Percentiles rank a stretch among this genome's conserved stretches.
These are phyloP conservation scores for Phytophthora tubulina DNA, from an alignment of 352 stramenopile species.

Conservation along the genomic window DNA sequence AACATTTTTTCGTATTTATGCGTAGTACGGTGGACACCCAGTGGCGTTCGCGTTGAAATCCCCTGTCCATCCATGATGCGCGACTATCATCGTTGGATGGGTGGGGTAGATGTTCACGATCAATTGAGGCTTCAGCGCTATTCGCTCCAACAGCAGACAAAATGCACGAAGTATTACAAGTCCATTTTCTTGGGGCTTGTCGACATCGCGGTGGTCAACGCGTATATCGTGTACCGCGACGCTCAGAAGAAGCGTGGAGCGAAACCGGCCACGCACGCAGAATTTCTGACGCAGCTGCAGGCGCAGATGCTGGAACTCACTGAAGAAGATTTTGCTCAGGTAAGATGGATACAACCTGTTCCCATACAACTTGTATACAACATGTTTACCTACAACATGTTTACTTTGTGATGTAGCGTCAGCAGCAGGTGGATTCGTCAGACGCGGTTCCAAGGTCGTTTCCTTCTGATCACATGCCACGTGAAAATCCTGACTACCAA, in stretches of 20 bases:
- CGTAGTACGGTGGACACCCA: neutral
- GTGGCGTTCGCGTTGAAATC: neutral
- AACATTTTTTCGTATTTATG: neutral
- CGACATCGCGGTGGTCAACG: too few species aligned
- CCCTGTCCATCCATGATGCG: too few species aligned
- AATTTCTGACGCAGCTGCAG: neutral
- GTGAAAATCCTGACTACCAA: neutral
- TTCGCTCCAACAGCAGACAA: too few species aligned
- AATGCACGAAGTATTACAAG: too few species aligned
- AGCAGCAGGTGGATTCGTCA: neutral
- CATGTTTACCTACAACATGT: constrained; percentile 11
- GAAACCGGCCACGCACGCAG: neutral
- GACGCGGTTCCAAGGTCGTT: neutral
- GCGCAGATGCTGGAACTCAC: neutral
- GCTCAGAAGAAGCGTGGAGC: neutral
- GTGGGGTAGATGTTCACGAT: too few species aligned
- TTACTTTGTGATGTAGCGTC: neutral
- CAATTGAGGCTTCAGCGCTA: too few species aligned
- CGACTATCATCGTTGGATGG: too few species aligned
- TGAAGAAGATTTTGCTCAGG: neutral
- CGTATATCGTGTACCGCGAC: too few species aligned
- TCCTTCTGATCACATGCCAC: neutral
- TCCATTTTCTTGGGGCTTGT: too few species aligned
- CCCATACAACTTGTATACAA: constrained; percentile 1
- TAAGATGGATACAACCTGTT: constrained; percentile 1